Evolutionary conservation across 192 early-diverging fungal genomes (phyloP).

Genomic region (Spinellus fusiger): DNA sequence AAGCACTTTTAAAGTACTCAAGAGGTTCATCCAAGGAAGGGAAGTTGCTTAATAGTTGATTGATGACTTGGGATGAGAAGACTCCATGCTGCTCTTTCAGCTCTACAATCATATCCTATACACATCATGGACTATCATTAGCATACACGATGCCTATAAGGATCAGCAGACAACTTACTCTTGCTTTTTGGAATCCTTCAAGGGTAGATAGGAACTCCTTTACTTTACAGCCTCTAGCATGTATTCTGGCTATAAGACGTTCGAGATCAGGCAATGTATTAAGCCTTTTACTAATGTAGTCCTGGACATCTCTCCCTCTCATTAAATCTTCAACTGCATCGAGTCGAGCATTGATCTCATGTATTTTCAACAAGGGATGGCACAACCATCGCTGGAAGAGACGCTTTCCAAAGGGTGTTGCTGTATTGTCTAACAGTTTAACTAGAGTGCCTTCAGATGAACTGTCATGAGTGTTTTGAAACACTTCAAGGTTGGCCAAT

Average conservation of each 20-base stretch:
- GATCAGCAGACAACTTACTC: constrained; percentile 32
- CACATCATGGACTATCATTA: neutral
- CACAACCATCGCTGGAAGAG: constrained; percentile 79
- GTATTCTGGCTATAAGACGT: constrained; percentile 84
- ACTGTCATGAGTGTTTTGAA: constrained; percentile 76
- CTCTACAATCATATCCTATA: constrained; percentile 30
- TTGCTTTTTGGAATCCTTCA: constrained; percentile 44
- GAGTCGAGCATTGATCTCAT: constrained; percentile 76
- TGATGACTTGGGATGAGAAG: constrained; percentile 55
- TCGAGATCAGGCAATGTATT: constrained; percentile 78
- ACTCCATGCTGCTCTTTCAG: constrained; percentile 27
- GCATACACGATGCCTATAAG: neutral
- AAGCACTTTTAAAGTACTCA: constrained; percentile 61
- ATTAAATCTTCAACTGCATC: constrained; percentile 85
- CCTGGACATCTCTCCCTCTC: constrained; percentile 40
- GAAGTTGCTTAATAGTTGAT: constrained; percentile 36
- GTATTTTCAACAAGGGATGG: constrained; percentile 69
- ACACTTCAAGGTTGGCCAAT: constrained; percentile 87
- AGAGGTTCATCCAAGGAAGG: constrained; percentile 58
- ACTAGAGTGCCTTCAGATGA: constrained; percentile 75
- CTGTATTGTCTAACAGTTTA: constrained; percentile 76
- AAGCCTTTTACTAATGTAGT: constrained; percentile 40
- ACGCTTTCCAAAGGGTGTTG: constrained; percentile 86
- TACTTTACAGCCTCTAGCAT: constrained; percentile 78
- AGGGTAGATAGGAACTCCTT: constrained; percentile 78